Percentiles rank a stretch among this genome's conserved stretches.
Conservation (phyloP, 2,329 filamentous ascomycete species). For the Torrubiella hemipterigena region DNA sequence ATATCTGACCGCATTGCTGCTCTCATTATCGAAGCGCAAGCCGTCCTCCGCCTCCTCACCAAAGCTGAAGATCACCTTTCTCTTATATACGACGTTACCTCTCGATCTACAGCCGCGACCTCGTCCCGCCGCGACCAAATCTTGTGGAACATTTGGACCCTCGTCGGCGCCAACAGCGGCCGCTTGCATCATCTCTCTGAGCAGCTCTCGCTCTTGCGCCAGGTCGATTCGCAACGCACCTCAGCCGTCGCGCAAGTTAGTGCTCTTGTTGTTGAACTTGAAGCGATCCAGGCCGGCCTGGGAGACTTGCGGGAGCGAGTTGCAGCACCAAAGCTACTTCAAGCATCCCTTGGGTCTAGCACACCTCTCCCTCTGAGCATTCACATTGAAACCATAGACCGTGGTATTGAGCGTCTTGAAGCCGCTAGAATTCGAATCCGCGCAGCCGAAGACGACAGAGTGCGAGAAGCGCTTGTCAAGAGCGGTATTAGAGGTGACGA, state of each 20-base stretch:
- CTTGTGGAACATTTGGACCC: slow-evolving; percentile 59
- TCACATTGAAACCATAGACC: slow-evolving; percentile 64
- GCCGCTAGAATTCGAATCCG: slow-evolving; percentile 46
- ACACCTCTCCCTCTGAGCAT: slow-evolving; percentile 49
- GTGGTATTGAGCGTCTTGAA: slow-evolving; percentile 61
- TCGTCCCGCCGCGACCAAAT: slow-evolving; percentile 51
- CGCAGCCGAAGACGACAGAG: slow-evolving; percentile 45
- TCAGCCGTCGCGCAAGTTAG: slow-evolving; percentile 57
- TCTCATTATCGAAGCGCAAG: slow-evolving; percentile 60
- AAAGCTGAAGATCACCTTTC: slow-evolving; percentile 59
- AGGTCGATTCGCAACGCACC: slow-evolving; percentile 55
- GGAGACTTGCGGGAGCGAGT: slow-evolving; percentile 62
- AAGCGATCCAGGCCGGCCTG: slow-evolving; percentile 59
- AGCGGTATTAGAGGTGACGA: slow-evolving; percentile 28
- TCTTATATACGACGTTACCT: slow-evolving; percentile 57
- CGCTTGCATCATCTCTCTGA: slow-evolving; percentile 48
- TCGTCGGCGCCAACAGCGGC: slow-evolving; percentile 56
- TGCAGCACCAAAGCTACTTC: slow-evolving; percentile 49
- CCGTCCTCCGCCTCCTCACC: slow-evolving; percentile 51
- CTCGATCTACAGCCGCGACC: slow-evolving; percentile 48
- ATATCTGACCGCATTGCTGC: slow-evolving; percentile 57
- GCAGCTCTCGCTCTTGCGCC: slow-evolving; percentile 51
- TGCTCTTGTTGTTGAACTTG: slow-evolving; percentile 58
- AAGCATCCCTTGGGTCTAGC: slow-evolving; percentile 22
- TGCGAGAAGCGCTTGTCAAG: slow-evolving; percentile 38